phyloP scores from a whole-genome alignment of 495 filamentous ascomycete species.

The Trichodelitschia bisporula region DNA sequence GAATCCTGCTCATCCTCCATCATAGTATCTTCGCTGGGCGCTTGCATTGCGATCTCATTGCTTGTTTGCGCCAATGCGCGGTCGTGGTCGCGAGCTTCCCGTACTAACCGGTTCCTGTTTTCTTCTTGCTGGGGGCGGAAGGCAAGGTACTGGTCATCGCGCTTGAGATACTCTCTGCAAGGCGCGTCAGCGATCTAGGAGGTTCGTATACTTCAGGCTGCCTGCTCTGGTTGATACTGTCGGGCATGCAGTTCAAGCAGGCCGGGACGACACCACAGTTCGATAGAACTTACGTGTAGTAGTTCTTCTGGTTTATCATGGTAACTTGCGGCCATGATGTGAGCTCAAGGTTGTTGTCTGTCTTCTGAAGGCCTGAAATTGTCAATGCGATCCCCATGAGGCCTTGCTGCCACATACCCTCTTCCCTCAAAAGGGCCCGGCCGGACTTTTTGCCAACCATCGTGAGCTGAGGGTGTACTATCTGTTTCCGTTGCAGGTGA shows the following conservation, averaged over 20 bases:
- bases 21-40: conserved; percentile 30
- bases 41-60: conserved; percentile 18
- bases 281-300: conserved; percentile 90
- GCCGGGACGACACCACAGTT: too few species aligned
- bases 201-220: too few species aligned
- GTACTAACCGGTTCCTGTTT: conserved; percentile 48
- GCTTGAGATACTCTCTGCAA: conserved; percentile 77
- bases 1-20: conserved; percentile 23
- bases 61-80: conserved; percentile 51
- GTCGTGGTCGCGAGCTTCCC: conserved; percentile 65
- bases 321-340: conserved; percentile 79
- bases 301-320: conserved; percentile 98
- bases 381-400: not conserved
- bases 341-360: conserved; percentile 90
- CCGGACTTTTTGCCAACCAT: conserved; percentile 21
- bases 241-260: too few species aligned
- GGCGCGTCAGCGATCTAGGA: conserved; percentile 1
- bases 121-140: conserved; percentile 70
- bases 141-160: conserved; percentile 86
- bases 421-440: conserved; percentile 16
- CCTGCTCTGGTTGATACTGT: too few species aligned
- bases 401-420: conserved; percentile 10
- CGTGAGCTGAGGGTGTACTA: not conserved
- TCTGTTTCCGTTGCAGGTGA: too few species aligned
- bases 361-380: conserved; percentile 57